Base-by-base conservation (phyloP, 73 alveolate genomes). In the Blepharisma stoltei region DNA sequence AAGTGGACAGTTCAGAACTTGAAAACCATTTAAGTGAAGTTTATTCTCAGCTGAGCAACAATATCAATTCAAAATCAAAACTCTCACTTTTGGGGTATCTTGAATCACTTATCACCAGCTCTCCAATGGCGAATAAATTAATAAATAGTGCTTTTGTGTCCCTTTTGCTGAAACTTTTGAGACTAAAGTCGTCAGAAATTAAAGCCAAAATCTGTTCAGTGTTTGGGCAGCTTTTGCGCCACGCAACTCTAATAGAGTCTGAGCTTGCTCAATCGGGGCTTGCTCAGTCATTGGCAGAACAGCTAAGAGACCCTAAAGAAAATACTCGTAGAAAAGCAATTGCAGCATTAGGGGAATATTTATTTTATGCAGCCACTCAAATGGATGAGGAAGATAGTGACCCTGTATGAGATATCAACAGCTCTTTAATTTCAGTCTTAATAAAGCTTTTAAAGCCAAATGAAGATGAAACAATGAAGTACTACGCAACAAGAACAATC, bases 291-390 rank as follows among this genome's bases (percentile, higher is more conserved):
- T 4, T 69, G 11, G 45, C 32, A 25, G 79, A 43, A 38, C 11
- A 14, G 21, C 11, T 46, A 9, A 43, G 41, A 14, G 79, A 69
- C 5, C 11, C 11, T 14, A 44, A 69, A 44, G 79, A 69, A 69
- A 43, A 69, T 4, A n/a, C 27, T 43, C 81, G 93, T 50, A 89
- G 93, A 83, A 94, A 93, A 82, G 98, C 99, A 20, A 90, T 92
- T 54, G 99, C 99, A 25, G 95, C 99, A 6, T 86, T 96, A 49
- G 99, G 99, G 8, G 99, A 96, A 82, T 96, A 94, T 88, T 81
- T 96, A 85, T 96, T 96, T 88, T 96, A 94, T 85, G 99, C 97
- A 14, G 99, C 99, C 23, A 96, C 99, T 0, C 96, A 96, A 76
- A 83, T 96, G 76, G 99, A 96, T 81, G 99, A 96, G 78, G 98